phyloP scores from a whole-genome alignment of 805 yeast species.

The Saitoella complicata region DNA sequence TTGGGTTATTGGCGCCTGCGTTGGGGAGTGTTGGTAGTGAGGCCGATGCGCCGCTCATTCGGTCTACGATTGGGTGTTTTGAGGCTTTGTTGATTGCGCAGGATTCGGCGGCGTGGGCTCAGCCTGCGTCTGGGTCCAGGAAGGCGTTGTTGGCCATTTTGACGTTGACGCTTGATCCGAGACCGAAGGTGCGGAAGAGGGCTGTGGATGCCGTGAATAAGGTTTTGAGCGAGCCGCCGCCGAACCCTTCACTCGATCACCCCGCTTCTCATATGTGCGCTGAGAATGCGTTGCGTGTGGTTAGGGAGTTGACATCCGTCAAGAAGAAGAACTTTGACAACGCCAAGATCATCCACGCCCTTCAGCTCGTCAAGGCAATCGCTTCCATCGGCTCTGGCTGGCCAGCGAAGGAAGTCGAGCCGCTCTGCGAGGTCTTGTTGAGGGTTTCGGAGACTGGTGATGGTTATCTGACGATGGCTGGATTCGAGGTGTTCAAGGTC shows the following conservation, averaged over 20 bases:
- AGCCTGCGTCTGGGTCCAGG: conserved; percentile 32
- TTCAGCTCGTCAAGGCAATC: conserved; percentile 60
- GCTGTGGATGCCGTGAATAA: conserved; percentile 72
- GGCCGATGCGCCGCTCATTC: conserved; percentile 64
- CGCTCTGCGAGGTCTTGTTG: conserved; percentile 58
- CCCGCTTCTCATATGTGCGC: conserved; percentile 59
- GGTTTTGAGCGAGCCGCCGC: conserved; percentile 48
- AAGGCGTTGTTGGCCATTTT: conserved; percentile 67
- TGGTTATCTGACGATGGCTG: conserved; percentile 65
- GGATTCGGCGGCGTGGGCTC: conserved; percentile 64
- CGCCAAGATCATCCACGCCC: conserved; percentile 42
- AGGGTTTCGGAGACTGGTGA: conserved; percentile 69
- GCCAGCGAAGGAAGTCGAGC: conserved; percentile 56
- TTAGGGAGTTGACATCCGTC: conserved; percentile 30
- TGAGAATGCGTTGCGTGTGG: conserved; percentile 43
- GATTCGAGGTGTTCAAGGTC: conserved; percentile 73
- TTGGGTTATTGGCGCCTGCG: conserved; percentile 67
- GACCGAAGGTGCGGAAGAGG: conserved; percentile 92
- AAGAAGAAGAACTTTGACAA: conserved; percentile 20
- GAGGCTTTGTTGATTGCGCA: conserved; percentile 69
- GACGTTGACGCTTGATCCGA: conserved; percentile 15
- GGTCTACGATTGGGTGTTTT: conserved; percentile 72
- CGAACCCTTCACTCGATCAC: conserved; percentile 67
- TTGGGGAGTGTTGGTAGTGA: conserved; percentile 16
- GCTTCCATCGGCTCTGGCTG: conserved; percentile 56